Base-by-base conservation (phyloP, 192 early-diverging fungal genomes). In the Chytriomyces sp. region DNA sequence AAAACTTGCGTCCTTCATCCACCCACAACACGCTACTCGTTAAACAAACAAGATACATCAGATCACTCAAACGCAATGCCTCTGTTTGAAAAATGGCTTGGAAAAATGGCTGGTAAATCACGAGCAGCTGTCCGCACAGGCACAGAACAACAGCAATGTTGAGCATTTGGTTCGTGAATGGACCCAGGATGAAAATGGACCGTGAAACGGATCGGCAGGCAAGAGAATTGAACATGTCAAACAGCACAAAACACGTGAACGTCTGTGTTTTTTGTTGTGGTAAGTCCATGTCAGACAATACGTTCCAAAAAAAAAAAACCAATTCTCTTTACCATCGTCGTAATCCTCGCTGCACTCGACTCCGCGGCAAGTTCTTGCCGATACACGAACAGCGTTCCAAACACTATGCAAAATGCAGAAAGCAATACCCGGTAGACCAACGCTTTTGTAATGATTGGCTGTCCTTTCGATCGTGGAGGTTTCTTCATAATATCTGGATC, bases 221-320 rank as follows among this genome's bases (percentile, higher is more conserved):
- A 53, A 97, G 82, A 9, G 94, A 92, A 80, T 98, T 98, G 85
- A 94, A 97, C 90, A 97, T 93, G 78, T 97, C 96, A 82, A 95
- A 97, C 69, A 96, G 91, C 45, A 98, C 96, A 87, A 98, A 96
- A 45, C 92, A 92, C 5, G 97, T 97, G 77, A 98, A 98, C 0
- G 97, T 97, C 94, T 94, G 86, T 16, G 76, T 53, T 20, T 47
- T 2, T 6, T 5, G 0, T 6, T 5, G 0, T 9, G 7, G 5
- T 65, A 16, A 43, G 64, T 26, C 13, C 13, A 53, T 5, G 3
- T 26, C 53, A 26, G 2, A 50, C n/a, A 60, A 43, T 13, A 57
- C 18, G 57, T 9, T 35, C 57, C n/a, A 10, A 71, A 13, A 71
- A 70, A 35, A 46, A 11, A 68, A 47, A 68, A 67, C 26, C 9